A percentile compares a stretch with the other conserved stretches of the same genome.
These are phyloP conservation scores for Glycine soja DNA, from an alignment of 306 rosid genomes.

Conservation along the genomic window DNA sequence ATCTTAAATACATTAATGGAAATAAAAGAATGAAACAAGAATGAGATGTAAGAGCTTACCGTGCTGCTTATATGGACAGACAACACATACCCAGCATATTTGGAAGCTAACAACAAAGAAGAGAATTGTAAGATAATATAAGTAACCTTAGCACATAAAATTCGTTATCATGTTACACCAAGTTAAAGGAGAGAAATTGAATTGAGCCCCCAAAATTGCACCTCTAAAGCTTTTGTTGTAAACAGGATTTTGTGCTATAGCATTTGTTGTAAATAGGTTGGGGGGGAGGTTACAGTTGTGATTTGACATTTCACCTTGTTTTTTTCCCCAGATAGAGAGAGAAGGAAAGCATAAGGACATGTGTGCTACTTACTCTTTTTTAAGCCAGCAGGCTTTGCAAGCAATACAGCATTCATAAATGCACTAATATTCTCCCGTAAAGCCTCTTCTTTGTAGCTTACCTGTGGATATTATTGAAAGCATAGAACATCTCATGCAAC, in stretches of 20 bases:
- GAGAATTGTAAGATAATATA: conserved; percentile 33
- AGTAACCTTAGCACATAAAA: conserved; percentile 27
- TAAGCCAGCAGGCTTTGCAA: conserved; percentile 87
- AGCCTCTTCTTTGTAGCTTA: conserved; percentile 74
- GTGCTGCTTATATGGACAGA: conserved; percentile 94
- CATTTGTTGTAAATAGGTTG: not conserved
- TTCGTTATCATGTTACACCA: conserved; percentile 20
- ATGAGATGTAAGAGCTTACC: conserved; percentile 58
- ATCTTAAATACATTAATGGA: conserved; percentile 12
- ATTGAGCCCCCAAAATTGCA: not conserved
- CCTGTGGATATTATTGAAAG: conserved; percentile 60
- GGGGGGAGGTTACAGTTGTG: too few relatives aligned
- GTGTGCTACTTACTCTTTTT: conserved; percentile 80
- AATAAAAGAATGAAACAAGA: conserved; percentile 28
- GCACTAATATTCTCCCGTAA: conserved; percentile 95
- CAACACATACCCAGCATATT: conserved; percentile 90
- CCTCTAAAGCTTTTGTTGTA: not conserved
- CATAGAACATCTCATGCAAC: conserved; percentile 15
- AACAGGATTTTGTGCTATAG: not conserved
- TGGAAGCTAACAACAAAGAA: conserved; percentile 73
- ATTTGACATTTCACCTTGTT: too few relatives aligned
- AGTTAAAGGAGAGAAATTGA: not conserved
- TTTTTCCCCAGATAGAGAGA: too few relatives aligned
- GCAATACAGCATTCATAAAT: conserved; percentile 84
- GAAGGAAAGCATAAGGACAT: not conserved